Base-by-base conservation (phyloP, 2,329 filamentous ascomycete species). In the Phoma sp. region DNA sequence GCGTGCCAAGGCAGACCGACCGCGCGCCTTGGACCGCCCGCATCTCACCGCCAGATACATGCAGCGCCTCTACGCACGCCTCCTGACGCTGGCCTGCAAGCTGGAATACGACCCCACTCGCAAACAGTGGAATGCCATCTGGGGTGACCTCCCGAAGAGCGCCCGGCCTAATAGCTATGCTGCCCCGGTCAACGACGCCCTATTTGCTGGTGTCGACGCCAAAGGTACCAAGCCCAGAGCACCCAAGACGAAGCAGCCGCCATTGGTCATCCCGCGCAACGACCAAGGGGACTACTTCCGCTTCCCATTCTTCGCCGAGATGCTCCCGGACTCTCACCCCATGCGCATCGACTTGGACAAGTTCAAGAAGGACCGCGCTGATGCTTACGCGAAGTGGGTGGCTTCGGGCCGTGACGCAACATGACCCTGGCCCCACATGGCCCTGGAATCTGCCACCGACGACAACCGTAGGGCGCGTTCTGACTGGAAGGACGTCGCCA, bases 41-140 rank as follows among this genome's bases (percentile, higher is more conserved):
- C 76, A 77, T 47, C 68, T 82, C 28, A 80, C 73, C 2, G 56
- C 67, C 10, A 73, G 77, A 9, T 76, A 74, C 50, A 81, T 83
- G 80, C 69, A 69, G 46, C 71, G 78, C 26, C 56, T 82, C 14
- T 83, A 80, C 71, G 60, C 66, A 5, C 67, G 65, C 20, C 64
- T 82, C 6, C 76, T 81, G 45, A 56, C 55, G 2, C 70, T 77
- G 48, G 77, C 76, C 62, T 77, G 78, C 32, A 67, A 75, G 38
- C 72, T 81, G 64, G 69, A 72, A 9, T 79, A 71, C 62, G 65
- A 79, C 58, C 47, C 60, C 1, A 45, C 57, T 25, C 59, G 53
- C 14, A 59, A 62, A 28, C 65, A 56, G 17, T 74, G 72, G 73
- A 56, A 39, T 3, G 59, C 57, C 15, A 42, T 54, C 28, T 74